These are phyloP conservation scores for Fusarium torulosum DNA, from an alignment of 2,329 filamentous ascomycete species.

Conservation along the genomic window DNA sequence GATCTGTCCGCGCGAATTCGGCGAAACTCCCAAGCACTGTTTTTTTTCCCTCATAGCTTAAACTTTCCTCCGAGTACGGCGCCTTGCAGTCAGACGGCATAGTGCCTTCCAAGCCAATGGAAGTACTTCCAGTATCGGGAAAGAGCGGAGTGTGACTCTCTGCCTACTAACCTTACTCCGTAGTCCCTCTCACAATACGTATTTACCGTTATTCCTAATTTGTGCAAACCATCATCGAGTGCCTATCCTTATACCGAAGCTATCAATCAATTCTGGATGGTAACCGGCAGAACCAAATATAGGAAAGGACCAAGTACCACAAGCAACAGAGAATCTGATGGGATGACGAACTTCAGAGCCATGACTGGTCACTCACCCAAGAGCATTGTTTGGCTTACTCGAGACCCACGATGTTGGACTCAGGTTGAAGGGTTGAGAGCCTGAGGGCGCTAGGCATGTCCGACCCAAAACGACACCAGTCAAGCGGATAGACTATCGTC, in stretches of 20 bases:
- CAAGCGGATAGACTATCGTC: slow-evolving; percentile 24
- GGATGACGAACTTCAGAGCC: slow-evolving; percentile 44
- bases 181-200: background rate
- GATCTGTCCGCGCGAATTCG: slow-evolving; percentile 25
- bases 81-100: slow-evolving; percentile 11
- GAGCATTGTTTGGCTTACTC: slow-evolving; percentile 25
- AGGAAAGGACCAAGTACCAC: slow-evolving; percentile 2
- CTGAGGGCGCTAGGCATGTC: slow-evolving; percentile 39
- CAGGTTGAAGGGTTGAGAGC: slow-evolving; percentile 28
- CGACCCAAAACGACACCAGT: slow-evolving; percentile 29
- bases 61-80: slow-evolving; percentile 34
- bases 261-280: background rate
- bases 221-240: background rate
- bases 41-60: slow-evolving; percentile 31
- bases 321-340: slow-evolving; percentile 24
- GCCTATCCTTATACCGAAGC: background rate
- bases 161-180: too few species aligned
- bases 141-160: background rate
- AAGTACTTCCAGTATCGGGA: background rate
- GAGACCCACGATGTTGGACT: slow-evolving; percentile 34
- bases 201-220: background rate
- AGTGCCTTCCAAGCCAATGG: slow-evolving; percentile 20
- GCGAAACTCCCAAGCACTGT: slow-evolving; percentile 27
- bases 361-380: slow-evolving; percentile 42
- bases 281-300: background rate